Evolutionary conservation across 331 rosid genomes (phyloP).

Genomic region (Malus hybrid): DNA sequence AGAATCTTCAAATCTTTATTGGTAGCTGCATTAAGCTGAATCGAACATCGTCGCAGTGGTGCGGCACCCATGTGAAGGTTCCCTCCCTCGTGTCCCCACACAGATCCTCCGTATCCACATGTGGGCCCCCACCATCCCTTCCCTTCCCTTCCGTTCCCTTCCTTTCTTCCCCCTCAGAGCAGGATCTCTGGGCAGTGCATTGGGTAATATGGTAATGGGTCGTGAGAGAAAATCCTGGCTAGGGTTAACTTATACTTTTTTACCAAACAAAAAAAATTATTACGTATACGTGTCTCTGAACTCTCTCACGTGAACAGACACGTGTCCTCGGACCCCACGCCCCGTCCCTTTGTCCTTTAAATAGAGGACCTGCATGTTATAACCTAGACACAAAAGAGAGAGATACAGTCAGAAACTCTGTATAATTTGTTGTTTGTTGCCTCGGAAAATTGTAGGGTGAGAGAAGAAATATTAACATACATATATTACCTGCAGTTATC

Average conservation of each 20-base stretch:
- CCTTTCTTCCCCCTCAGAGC: background rate
- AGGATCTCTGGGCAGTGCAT: background rate
- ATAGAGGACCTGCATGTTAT: slow-evolving; percentile 44
- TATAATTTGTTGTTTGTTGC: background rate
- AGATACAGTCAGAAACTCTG: background rate
- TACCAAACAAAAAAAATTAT: background rate
- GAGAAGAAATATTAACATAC: no score
- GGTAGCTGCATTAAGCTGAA: background rate
- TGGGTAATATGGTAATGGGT: background rate
- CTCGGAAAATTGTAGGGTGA: background rate
- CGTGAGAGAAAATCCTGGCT: background rate
- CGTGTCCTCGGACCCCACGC: slow-evolving; percentile 15
- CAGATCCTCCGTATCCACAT: slow-evolving; percentile 70
- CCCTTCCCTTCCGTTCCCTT: background rate
- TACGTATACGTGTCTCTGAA: slow-evolving; percentile 24
- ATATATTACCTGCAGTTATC: no score
- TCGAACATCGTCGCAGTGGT: slow-evolving; percentile 16
- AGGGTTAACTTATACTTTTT: no score
- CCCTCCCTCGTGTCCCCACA: slow-evolving; percentile 46
- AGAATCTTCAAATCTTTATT: slow-evolving; percentile 11
- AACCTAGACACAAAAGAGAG: slow-evolving; percentile 24
- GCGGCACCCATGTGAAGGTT: slow-evolving; percentile 61
- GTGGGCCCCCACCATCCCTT: slow-evolving; percentile 29
- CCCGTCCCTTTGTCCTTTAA: slow-evolving; percentile 39
- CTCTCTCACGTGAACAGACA: slow-evolving; percentile 22